Evolutionary conservation across 805 yeast genomes (phyloP).

Genomic region (Isabelozyma pseudorhagii): DNA sequence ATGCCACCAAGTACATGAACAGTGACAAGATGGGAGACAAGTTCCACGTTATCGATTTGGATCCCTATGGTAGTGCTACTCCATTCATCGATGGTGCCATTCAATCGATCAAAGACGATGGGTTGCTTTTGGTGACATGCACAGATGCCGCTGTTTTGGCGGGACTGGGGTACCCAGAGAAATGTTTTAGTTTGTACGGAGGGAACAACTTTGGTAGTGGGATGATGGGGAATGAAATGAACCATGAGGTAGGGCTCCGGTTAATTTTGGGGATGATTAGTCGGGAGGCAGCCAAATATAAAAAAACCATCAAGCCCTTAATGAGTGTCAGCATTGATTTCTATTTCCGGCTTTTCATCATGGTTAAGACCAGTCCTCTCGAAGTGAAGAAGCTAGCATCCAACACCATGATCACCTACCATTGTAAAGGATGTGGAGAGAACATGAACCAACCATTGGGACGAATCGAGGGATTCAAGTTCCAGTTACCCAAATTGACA

Average conservation of each 20-base stretch:
- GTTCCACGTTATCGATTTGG: slow-evolving; percentile 88
- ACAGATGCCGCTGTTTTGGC: slow-evolving; percentile 96
- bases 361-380: slow-evolving; percentile 73
- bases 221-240: slow-evolving; percentile 55
- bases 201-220: slow-evolving; percentile 78
- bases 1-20: slow-evolving; percentile 83
- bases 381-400: slow-evolving; percentile 78
- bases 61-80: slow-evolving; percentile 96
- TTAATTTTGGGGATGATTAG: slow-evolving; percentile 75
- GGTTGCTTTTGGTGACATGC: slow-evolving; percentile 85
- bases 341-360: slow-evolving; percentile 82
- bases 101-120: slow-evolving; percentile 79
- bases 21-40: slow-evolving; percentile 39
- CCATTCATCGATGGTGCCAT: slow-evolving; percentile 94
- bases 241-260: slow-evolving; percentile 91
- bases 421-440: slow-evolving; percentile 86
- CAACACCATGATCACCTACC: slow-evolving; percentile 72
- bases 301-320: slow-evolving; percentile 82
- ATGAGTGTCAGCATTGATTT: slow-evolving; percentile 86
- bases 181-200: slow-evolving; percentile 92
- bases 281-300: slow-evolving; percentile 84
- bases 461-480: slow-evolving; percentile 49
- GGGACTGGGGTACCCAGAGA: slow-evolving; percentile 94
- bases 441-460: slow-evolving; percentile 74
- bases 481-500: slow-evolving; percentile 43